Base-by-base conservation (phyloP, 1,139 yeast species). In the Kodamaea sp. region DNA sequence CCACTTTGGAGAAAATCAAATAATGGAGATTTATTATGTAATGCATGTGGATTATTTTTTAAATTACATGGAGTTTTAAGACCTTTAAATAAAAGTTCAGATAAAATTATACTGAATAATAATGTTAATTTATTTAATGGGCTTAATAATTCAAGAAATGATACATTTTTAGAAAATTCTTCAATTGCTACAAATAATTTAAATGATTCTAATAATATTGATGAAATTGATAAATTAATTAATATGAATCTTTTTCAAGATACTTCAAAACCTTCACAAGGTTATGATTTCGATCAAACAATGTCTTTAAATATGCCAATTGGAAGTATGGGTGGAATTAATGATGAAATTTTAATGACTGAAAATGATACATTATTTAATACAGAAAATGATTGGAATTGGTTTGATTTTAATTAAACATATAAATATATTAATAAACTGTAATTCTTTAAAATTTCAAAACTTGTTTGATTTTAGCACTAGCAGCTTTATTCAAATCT, bases 1-100 rank as follows among this genome's bases (percentile, higher is more conserved):
- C 76, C 77, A 4, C 54, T 71, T 10, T 71, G 77, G 77, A 57
- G 77, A 35, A 69, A 67, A 42, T 58, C 73, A n/a, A 65, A 60
- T 48, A 60, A 62, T 35, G 75, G 76, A 2, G 73, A 67, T 40
- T 59, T 71, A 36, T 55, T 71, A 27, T 71, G 77, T 48, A 71
- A 71, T 48, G 77, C 76, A 0, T 71, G 77, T 50, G 77, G 77
- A 3, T 60, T 71, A 38, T 70, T 70, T 47, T 68, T 67, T 50
- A 70, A 69, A 48, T 56, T 70, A 34, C 75, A 70, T 48, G 75
- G 76, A 3, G 71, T 68, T 2, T 62, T 69, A 47, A 54, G 77
- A 28, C 76, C 76, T 5, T 53, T 70, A 34, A 64, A 57, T 41
- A 47, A 53, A 35, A 27, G 36, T 36, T 31, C 37, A 32, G 38